Percentiles rank a stretch among this genome's conserved stretches.
phyloP scores from a whole-genome alignment of 495 filamentous ascomycete genomes.

The Penicillium salamii region DNA sequence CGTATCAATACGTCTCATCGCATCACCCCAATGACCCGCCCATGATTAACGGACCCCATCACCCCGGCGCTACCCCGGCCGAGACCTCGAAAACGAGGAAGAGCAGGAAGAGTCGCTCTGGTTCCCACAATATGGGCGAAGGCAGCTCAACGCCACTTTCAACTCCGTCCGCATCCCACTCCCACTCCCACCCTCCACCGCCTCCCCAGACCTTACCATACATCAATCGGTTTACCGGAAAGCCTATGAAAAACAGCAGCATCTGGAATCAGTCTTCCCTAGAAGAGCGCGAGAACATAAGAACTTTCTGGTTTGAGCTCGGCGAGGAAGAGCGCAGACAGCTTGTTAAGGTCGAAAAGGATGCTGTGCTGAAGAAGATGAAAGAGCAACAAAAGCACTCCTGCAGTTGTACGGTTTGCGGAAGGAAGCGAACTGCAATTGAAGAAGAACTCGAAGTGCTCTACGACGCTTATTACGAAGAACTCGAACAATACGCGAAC shows the following conservation, averaged over 20 bases:
- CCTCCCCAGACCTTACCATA: constrained; percentile 29
- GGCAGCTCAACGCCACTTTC: constrained; percentile 43
- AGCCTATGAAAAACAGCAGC: constrained; percentile 60
- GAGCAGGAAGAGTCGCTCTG: constrained; percentile 35
- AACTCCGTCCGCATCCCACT: constrained; percentile 37
- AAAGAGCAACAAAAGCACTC: constrained; percentile 99
- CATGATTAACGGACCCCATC: constrained; percentile 14
- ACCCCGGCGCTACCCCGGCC: constrained; percentile 11
- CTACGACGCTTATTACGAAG: constrained; percentile 98
- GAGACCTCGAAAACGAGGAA: constrained; percentile 51
- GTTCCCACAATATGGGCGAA: constrained; percentile 34
- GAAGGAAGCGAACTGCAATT: constrained; percentile 92
- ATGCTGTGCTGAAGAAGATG: constrained; percentile 98
- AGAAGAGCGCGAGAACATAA: constrained; percentile 94
- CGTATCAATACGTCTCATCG: constrained; percentile 16
- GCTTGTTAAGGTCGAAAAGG: constrained; percentile 96
- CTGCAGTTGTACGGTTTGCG: constrained; percentile 96
- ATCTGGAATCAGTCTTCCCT: constrained; percentile 96
- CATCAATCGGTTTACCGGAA: constrained; percentile 28
- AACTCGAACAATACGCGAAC: constrained; percentile 95
- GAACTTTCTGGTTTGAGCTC: constrained; percentile 96
- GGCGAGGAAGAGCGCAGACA: constrained; percentile 91
- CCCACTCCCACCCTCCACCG: constrained; percentile 41
- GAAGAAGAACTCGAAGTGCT: constrained; percentile 98
- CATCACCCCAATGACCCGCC: constrained; percentile 4